Evolutionary conservation across 768 basidiomycete genomes (phyloP).

Genomic region (Terana coerulea): DNA sequence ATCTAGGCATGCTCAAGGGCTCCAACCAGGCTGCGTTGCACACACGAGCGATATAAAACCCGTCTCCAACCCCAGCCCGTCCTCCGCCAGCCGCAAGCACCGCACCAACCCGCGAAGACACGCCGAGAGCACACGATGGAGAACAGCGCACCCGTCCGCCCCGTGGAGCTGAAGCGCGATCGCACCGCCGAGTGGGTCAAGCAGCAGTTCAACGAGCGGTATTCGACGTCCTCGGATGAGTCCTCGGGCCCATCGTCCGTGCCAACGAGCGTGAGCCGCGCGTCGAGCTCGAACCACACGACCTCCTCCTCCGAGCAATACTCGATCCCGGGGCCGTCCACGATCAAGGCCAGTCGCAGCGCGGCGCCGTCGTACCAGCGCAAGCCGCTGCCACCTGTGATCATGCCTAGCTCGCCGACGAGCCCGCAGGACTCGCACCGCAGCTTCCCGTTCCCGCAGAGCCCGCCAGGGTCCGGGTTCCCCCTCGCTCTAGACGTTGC

Average conservation of each 20-base stretch:
- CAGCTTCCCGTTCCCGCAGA: constrained; percentile 22
- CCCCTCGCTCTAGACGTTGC: constrained; percentile 20
- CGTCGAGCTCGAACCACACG: constrained; percentile 16
- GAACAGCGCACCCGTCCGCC: not conserved
- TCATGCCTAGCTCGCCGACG: not conserved
- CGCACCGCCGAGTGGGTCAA: constrained; percentile 23
- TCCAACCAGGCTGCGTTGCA: not conserved
- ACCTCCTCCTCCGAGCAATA: constrained; percentile 21
- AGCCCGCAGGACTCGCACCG: constrained; percentile 5
- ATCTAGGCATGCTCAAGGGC: not conserved
- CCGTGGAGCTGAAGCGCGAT: constrained; percentile 4
- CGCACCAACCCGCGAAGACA: not conserved
- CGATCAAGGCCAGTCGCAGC: constrained; percentile 1
- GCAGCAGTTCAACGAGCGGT: constrained; percentile 12
- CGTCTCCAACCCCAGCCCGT: not conserved
- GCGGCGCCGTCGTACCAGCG: constrained; percentile 5
- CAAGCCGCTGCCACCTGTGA: constrained; percentile 7
- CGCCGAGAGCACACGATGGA: not conserved
- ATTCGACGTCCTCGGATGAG: constrained; percentile 12
- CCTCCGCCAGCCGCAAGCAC: not conserved
- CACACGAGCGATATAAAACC: not conserved
- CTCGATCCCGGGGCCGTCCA: constrained; percentile 13
- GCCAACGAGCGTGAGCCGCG: not conserved
- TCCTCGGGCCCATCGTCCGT: constrained; percentile 5
- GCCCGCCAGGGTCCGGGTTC: constrained; percentile 24